Evolutionary conservation across 805 yeast species (phyloP).

Genomic region (Candida ovalis): DNA sequence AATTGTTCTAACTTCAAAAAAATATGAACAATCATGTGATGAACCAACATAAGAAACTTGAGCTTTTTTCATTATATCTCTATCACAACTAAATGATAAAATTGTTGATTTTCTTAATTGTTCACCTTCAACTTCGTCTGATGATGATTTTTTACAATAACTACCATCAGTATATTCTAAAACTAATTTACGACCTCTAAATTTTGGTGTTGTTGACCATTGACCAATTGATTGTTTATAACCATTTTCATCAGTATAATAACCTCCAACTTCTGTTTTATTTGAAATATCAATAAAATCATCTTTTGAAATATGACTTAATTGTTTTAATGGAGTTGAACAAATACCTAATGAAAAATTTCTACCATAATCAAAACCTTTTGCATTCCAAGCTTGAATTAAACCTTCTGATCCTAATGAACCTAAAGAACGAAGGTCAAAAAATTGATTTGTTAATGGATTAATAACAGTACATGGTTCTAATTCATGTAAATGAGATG

Average conservation of each 20-base stretch:
- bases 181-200: constrained; percentile 68
- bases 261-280: constrained; percentile 52
- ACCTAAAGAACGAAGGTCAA: constrained; percentile 40
- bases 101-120: constrained; percentile 58
- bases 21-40: constrained; percentile 71
- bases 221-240: constrained; percentile 57
- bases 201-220: constrained; percentile 54
- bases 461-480: constrained; percentile 42
- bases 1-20: constrained; percentile 79
- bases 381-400: constrained; percentile 57
- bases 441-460: constrained; percentile 42
- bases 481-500: no score
- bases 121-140: constrained; percentile 48
- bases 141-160: constrained; percentile 42
- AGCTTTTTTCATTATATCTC: constrained; percentile 64
- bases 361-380: constrained; percentile 63
- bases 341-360: constrained; percentile 79
- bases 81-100: constrained; percentile 73
- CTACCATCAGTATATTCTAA: constrained; percentile 71
- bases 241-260: constrained; percentile 44
- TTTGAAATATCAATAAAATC: constrained; percentile 35
- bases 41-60: constrained; percentile 67
- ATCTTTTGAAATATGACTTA: constrained; percentile 16
- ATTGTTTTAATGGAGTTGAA: constrained; percentile 44
- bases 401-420: constrained; percentile 27